Evolutionary conservation across 1,139 yeast species (phyloP).

Genomic region (Yarrowia galli): DNA sequence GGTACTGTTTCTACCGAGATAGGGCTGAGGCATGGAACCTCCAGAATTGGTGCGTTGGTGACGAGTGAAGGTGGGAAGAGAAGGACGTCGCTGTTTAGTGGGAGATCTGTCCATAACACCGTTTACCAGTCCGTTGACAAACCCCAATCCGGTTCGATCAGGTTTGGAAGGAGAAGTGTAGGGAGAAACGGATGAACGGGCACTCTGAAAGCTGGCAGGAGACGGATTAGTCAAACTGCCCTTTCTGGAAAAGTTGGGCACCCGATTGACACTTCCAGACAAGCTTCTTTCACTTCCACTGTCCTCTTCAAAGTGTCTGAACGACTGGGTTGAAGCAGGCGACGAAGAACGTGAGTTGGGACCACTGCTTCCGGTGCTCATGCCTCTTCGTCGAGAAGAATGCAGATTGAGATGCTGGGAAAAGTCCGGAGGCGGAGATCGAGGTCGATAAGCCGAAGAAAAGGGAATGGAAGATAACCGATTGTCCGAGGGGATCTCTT

Average conservation of each 20-base stretch:
- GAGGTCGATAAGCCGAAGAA: slow-evolving; percentile 19
- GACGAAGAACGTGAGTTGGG: slow-evolving; percentile 31
- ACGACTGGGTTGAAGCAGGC: slow-evolving; percentile 13
- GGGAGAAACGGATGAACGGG: slow-evolving; percentile 10
- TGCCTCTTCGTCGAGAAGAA: slow-evolving; percentile 20
- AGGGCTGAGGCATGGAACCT: slow-evolving; percentile 27
- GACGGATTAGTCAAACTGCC: slow-evolving; percentile 14
- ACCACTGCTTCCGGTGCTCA: slow-evolving; percentile 17
- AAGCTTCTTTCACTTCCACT: slow-evolving; percentile 13
- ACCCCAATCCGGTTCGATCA: slow-evolving; percentile 3
- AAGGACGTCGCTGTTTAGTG: slow-evolving; percentile 8
- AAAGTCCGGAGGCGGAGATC: slow-evolving; percentile 29
- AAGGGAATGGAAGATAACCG: slow-evolving; percentile 10
- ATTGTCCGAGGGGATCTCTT: background rate
- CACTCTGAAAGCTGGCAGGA: slow-evolving; percentile 7
- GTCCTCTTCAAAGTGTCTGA: slow-evolving; percentile 19
- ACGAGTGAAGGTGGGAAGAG: slow-evolving; percentile 15
- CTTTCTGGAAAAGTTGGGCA: slow-evolving; percentile 27
- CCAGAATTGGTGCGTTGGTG: slow-evolving; percentile 27
- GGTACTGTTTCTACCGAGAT: slow-evolving; percentile 10
- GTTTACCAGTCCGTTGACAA: slow-evolving; percentile 17
- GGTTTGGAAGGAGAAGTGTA: slow-evolving; percentile 35
- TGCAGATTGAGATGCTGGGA: slow-evolving; percentile 19
- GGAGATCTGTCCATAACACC: slow-evolving; percentile 28
- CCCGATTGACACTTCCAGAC: background rate